Evolutionary conservation across 768 basidiomycete species (phyloP).

Genomic region (Calocybe indica): DNA sequence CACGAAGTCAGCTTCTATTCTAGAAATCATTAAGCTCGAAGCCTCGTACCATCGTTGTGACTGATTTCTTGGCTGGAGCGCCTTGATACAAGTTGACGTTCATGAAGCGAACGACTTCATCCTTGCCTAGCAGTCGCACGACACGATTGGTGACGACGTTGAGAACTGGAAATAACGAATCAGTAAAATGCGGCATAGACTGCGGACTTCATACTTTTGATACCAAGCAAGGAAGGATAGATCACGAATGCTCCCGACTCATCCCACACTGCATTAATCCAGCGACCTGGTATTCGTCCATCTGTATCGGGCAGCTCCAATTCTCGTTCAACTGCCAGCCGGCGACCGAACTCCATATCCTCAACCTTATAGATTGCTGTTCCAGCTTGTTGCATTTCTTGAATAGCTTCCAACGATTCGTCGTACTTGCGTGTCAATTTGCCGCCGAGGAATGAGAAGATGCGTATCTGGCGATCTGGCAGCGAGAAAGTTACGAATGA

Average conservation of each 20-base stretch:
- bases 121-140: slow-evolving; percentile 82
- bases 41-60: slow-evolving; percentile 72
- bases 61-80: slow-evolving; percentile 75
- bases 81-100: slow-evolving; percentile 92
- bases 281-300: slow-evolving; percentile 65
- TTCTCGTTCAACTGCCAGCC: slow-evolving; percentile 90
- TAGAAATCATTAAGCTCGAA: neutral
- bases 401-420: slow-evolving; percentile 85
- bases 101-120: slow-evolving; percentile 87
- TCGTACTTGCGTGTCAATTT: slow-evolving; percentile 93
- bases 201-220: slow-evolving; percentile 63
- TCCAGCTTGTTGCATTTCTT: slow-evolving; percentile 99
- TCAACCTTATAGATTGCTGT: slow-evolving; percentile 90
- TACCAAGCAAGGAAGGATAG: slow-evolving; percentile 89
- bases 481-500: slow-evolving; percentile 92
- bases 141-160: slow-evolving; percentile 95
- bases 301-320: slow-evolving; percentile 79
- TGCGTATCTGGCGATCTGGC: slow-evolving; percentile 88
- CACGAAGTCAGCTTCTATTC: slow-evolving; percentile 5
- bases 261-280: slow-evolving; percentile 94
- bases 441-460: slow-evolving; percentile 88
- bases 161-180: slow-evolving; percentile 52
- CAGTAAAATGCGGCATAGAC: neutral
- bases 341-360: slow-evolving; percentile 98
- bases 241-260: slow-evolving; percentile 93